phyloP scores from a whole-genome alignment of 2,329 filamentous ascomycete genomes.

The Akanthomyces muscarius region DNA sequence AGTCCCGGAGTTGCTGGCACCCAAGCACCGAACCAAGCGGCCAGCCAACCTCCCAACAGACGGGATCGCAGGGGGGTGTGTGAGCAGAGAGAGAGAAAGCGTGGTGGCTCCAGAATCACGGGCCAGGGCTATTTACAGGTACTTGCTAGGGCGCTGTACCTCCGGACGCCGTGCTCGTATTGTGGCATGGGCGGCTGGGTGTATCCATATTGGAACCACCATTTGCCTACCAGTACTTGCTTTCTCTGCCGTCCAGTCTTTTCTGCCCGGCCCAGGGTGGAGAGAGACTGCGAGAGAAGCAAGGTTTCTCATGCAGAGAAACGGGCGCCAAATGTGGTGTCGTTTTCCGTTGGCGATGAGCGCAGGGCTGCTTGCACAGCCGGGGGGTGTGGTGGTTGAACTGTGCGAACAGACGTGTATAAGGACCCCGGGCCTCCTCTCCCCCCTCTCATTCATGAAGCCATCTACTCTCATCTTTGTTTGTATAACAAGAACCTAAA shows the following conservation, averaged over 20 bases:
- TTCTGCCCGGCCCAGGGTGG: neutral
- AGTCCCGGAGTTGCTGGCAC: neutral
- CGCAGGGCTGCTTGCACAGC: neutral
- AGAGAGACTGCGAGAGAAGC: constrained; percentile 1
- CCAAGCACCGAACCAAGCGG: neutral
- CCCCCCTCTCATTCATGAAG: neutral
- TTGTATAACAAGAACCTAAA: neutral
- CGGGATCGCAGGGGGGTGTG: constrained; percentile 8
- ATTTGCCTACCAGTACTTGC: neutral
- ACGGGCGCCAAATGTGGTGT: constrained; percentile 8
- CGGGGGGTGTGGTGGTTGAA: neutral
- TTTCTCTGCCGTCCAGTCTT: neutral
- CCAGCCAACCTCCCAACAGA: constrained; percentile 10
- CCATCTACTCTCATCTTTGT: neutral
- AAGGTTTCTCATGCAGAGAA: neutral
- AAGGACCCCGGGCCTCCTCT: constrained; percentile 13
- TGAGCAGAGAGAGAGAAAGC: neutral
- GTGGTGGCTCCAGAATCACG: neutral
- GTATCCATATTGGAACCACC: constrained; percentile 7
- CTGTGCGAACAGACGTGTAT: constrained; percentile 2
- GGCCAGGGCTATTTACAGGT: constrained; percentile 6
- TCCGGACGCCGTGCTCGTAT: constrained; percentile 12
- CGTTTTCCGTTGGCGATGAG: constrained; percentile 1
- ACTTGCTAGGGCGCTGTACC: neutral
- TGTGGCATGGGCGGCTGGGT: constrained; percentile 13